Evolutionary conservation across 1,284 basidiomycete species (phyloP).

Genomic region (Trichosporon sp.): DNA sequence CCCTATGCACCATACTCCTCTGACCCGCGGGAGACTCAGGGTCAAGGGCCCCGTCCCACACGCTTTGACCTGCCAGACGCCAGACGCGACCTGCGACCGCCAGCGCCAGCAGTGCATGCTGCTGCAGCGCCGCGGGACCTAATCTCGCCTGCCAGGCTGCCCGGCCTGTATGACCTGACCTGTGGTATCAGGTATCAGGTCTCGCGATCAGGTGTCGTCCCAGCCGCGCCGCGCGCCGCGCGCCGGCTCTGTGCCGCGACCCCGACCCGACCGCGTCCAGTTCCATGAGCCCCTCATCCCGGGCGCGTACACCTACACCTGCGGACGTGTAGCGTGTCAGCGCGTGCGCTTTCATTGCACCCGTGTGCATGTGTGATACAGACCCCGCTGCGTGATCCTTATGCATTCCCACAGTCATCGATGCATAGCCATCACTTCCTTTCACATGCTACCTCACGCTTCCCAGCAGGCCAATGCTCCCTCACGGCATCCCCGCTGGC

Average conservation of each 20-base stretch:
- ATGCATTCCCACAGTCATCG: neutral
- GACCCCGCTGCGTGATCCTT: neutral
- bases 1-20: neutral
- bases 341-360: neutral
- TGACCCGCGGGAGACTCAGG: constrained; percentile 3
- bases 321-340: neutral
- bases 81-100: neutral
- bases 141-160: neutral
- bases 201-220: constrained; percentile 2
- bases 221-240: neutral
- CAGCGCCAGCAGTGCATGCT: neutral
- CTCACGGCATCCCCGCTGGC: neutral
- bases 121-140: neutral
- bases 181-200: neutral
- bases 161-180: neutral
- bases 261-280: too few species aligned
- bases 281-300: too few species aligned
- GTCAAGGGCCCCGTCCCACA: constrained; percentile 5
- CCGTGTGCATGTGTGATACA: neutral
- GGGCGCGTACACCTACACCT: neutral
- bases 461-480: neutral
- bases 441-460: neutral
- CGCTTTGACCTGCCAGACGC: neutral
- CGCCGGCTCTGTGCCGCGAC: neutral
- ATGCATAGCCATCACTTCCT: neutral